Evolutionary conservation across 257 asterid genomes (phyloP), one percentile per base, ranked within the genome.

Genomic region (Cinchona pubescens): DNA sequence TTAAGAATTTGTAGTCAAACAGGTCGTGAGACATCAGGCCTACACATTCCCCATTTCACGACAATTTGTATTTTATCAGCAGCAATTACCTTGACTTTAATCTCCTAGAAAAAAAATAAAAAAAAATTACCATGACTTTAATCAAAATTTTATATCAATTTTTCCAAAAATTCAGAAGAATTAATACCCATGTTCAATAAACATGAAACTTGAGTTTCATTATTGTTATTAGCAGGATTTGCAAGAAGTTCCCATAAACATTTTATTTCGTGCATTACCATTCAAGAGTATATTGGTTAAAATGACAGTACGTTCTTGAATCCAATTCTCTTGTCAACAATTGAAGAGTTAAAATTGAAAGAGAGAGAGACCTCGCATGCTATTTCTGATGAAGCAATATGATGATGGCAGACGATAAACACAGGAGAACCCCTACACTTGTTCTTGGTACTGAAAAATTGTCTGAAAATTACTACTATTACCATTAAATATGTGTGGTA

Each of bases 1-100:
- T 78, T 25, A 68, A 64, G 81, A 69, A 67, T 18, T 71, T 89
- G 92, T 85, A 79, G 82, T 71, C 82, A 60, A 81, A 65, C 49
- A 40, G 74, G 87, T n/a, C n/a, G n/a, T n/a, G 88, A 81, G 82
- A 87, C 92, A 79, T 34, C 76, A 73, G 86, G 75, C 89, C 92
- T 82, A 84, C 95, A 45, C 61, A 74, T 82, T 76, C 61, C 84
- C 79, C 78, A 79, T 80, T 78, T 76, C 76, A 56, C 67, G 76
- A 72, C 67, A 30, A 56, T 67, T 67, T 67, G 72, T 67, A 67
- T 40, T 42, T 67, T 25, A 4, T 67, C 11, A 67, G 56, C 7
- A 14, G 16, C 25, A 72, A 8, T 55, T 40, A 53, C 37, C 48
- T 34, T 32, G 9, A 5, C 10, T 62, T 32, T 30, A 62, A 30